phyloP scores from a whole-genome alignment of 768 basidiomycete species.

The Phylloporus arenicola region DNA sequence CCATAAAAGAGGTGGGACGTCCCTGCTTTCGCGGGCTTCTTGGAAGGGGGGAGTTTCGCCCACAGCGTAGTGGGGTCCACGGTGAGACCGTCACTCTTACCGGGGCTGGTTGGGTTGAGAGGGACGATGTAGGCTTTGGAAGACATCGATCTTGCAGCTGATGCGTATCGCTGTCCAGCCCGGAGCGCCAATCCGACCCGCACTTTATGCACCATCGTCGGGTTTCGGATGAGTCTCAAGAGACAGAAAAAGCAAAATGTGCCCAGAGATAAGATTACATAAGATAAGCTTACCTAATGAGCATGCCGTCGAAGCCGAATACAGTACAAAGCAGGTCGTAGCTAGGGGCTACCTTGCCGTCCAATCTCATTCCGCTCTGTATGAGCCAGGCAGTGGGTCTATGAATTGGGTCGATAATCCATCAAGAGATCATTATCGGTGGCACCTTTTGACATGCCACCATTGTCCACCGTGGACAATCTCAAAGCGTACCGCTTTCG shows the following conservation, averaged over 20 bases:
- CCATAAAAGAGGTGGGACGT: constrained; percentile 64
- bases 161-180: constrained; percentile 16
- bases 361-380: too few species aligned
- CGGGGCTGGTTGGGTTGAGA: constrained; percentile 42
- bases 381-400: too few species aligned
- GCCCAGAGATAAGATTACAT: too few species aligned
- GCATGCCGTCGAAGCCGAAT: too few species aligned
- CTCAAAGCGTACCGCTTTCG: constrained; percentile 3
- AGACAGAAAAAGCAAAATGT: not conserved
- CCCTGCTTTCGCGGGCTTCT: constrained; percentile 54
- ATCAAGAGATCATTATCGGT: not conserved
- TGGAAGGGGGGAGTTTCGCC: constrained; percentile 41
- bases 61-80: constrained; percentile 49
- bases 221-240: constrained; percentile 13
- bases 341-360: too few species aligned
- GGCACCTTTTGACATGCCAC: not conserved
- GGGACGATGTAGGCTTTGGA: constrained; percentile 54
- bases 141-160: constrained; percentile 40
- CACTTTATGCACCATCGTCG: constrained; percentile 22
- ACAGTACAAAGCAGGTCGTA: too few species aligned
- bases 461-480: not conserved
- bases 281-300: too few species aligned
- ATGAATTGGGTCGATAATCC: not conserved
- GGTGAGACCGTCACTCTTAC: constrained; percentile 27
- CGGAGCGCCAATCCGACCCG: constrained; percentile 14